Conservation (phyloP, 164 flowering plant genomes). For the Akebia trifoliata region DNA sequence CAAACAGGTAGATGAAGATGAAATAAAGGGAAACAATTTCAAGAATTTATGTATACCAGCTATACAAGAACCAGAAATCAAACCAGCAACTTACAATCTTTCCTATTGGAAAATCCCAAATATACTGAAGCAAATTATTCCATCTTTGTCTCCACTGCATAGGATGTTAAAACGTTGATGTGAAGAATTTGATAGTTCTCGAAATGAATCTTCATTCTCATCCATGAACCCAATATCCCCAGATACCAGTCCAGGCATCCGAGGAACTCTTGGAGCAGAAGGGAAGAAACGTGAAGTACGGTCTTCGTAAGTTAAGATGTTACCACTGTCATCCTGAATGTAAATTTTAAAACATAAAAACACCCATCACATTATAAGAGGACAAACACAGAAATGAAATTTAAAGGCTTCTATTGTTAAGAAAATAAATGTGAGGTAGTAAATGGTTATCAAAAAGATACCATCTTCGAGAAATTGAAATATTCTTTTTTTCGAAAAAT, state of each 20-base stretch:
- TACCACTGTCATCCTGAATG: constrained; percentile 43
- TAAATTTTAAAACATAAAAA: constrained; percentile 8
- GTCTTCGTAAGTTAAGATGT: constrained; percentile 59
- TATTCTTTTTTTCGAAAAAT: no score
- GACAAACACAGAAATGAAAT: not conserved
- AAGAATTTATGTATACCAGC: not conserved
- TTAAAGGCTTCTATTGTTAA: not conserved
- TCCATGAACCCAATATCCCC: constrained; percentile 79
- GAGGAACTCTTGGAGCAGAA: constrained; percentile 85
- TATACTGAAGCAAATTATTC: constrained; percentile 80
- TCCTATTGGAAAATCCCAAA: constrained; percentile 90
- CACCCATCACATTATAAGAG: not conserved
- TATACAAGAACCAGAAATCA: not conserved
- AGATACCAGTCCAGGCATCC: constrained; percentile 73
- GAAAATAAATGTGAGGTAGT: not conserved
- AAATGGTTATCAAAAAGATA: not conserved
- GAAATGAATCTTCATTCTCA: constrained; percentile 65
- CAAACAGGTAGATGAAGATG: not conserved
- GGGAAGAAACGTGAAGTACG: constrained; percentile 90
- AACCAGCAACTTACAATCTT: constrained; percentile 61
- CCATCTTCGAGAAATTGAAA: no score
- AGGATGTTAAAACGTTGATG: constrained; percentile 72
- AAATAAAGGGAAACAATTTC: not conserved
- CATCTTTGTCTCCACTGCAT: constrained; percentile 88
- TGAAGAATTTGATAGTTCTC: constrained; percentile 65